These are phyloP conservation scores for Spathaspora sp. DNA, from an alignment of 1,139 yeast species.

Conservation along the genomic window DNA sequence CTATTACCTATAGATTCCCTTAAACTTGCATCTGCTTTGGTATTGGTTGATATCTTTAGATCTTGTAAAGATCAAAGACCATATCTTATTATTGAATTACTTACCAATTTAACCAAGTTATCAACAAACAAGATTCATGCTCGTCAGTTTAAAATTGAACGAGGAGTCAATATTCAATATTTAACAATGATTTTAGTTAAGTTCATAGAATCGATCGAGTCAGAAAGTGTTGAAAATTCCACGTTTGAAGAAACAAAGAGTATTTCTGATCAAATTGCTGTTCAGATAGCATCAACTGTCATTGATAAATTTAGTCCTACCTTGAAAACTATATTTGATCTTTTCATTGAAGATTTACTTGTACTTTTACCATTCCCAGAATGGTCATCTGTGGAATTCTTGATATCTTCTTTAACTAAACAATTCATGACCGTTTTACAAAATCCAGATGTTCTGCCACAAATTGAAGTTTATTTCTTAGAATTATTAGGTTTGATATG, in stretches of 20 bases:
- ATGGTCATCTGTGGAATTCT: slow-evolving; percentile 56
- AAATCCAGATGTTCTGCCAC: slow-evolving; percentile 2
- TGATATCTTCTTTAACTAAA: slow-evolving; percentile 7
- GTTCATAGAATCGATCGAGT: slow-evolving; percentile 41
- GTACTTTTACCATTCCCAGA: slow-evolving; percentile 51
- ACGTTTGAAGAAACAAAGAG: slow-evolving; percentile 12
- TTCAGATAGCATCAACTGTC: background rate
- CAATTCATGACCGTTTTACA: slow-evolving; percentile 5
- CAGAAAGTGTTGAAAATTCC: background rate
- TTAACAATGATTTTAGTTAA: slow-evolving; percentile 45
- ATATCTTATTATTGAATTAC: slow-evolving; percentile 59
- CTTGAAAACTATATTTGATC: slow-evolving; percentile 46
- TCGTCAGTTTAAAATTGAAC: slow-evolving; percentile 40
- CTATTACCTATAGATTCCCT: slow-evolving; percentile 9
- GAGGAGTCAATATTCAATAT: slow-evolving; percentile 50
- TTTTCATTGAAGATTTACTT: slow-evolving; percentile 56
- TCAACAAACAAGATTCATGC: slow-evolving; percentile 43
- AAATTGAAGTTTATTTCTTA: slow-evolving; percentile 10
- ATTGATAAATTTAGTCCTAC: slow-evolving; percentile 2
- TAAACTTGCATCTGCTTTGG: slow-evolving; percentile 9
- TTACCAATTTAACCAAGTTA: slow-evolving; percentile 50
- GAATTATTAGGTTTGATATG: slow-evolving; percentile 12
- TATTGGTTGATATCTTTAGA: slow-evolving; percentile 36
- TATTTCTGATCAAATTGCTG: slow-evolving; percentile 5
- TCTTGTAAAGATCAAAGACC: slow-evolving; percentile 50